Percentiles rank a stretch among this genome's conserved stretches.
These are phyloP conservation scores for Prunus kanzakura DNA, from an alignment of 306 rosid genomes.

Conservation along the genomic window DNA sequence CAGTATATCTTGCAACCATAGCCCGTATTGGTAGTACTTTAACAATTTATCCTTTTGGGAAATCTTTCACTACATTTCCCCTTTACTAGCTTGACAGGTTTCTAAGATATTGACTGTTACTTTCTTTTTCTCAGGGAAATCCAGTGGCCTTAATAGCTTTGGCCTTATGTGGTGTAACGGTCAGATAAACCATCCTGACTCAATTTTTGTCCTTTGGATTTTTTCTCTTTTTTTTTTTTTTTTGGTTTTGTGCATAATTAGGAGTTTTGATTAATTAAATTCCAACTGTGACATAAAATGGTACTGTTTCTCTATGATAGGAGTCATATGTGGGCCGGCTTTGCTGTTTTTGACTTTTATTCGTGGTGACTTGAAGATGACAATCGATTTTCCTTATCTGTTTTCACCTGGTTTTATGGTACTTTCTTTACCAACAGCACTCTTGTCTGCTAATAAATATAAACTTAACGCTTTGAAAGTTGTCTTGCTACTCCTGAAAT, in stretches of 20 bases:
- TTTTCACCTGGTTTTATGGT: conserved; percentile 84
- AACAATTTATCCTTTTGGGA: conserved; percentile 18
- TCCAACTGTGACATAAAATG: conserved; percentile 10
- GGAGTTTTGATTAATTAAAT: conserved; percentile 8
- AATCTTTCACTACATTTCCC: conserved; percentile 7
- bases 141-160: conserved; percentile 96
- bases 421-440: conserved; percentile 26
- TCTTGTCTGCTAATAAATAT: not conserved
- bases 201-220: conserved; percentile 6
- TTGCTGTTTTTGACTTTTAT: conserved; percentile 72
- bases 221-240: not conserved
- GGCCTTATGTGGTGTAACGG: conserved; percentile 99
- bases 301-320: conserved; percentile 33
- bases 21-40: conserved; percentile 72
- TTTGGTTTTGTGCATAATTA: not conserved
- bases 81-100: conserved; percentile 22
- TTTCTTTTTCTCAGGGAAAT: conserved; percentile 64
- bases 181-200: conserved; percentile 33
- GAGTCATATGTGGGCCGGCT: conserved; percentile 73
- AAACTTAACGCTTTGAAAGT: not conserved
- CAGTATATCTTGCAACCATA: conserved; percentile 92
- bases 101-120: conserved; percentile 18
- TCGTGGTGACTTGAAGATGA: conserved; percentile 72
- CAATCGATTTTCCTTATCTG: conserved; percentile 63
- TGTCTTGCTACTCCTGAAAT: not conserved